Conservation (phyloP, 768 basidiomycete species). For the Rhodosporidiobolus odoratus region DNA sequence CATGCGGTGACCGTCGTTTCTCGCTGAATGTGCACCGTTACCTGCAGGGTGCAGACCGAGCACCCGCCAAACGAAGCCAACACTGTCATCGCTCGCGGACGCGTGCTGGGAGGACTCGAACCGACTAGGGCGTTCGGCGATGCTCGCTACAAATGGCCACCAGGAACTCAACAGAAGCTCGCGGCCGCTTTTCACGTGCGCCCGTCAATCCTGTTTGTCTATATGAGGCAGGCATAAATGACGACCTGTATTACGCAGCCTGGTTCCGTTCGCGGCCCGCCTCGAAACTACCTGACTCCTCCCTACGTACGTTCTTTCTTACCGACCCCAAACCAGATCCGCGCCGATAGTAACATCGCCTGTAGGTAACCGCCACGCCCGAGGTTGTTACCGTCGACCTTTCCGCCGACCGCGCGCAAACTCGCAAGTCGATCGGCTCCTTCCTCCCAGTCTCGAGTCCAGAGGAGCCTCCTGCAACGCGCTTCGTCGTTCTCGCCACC, state of each 20-base stretch:
- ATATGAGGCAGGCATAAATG: background rate
- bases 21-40: background rate
- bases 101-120: conserved; percentile 80
- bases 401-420: conserved; percentile 35
- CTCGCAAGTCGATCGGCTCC: conserved; percentile 36
- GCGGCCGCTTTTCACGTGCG: conserved; percentile 62
- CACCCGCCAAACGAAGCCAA: conserved; percentile 71
- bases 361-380: conserved; percentile 58
- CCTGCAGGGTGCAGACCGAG: conserved; percentile 66
- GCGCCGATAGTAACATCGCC: too few relatives aligned
- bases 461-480: conserved; percentile 47
- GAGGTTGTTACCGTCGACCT: conserved; percentile 63
- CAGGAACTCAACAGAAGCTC: conserved; percentile 66
- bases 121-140: conserved; percentile 72
- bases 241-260: background rate
- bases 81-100: conserved; percentile 69
- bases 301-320: conserved; percentile 62
- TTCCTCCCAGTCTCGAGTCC: conserved; percentile 33
- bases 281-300: conserved; percentile 68
- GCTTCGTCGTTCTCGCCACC: conserved; percentile 83
- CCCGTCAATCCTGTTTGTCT: background rate
- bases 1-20: background rate
- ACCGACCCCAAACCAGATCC: background rate
- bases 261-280: conserved; percentile 46
- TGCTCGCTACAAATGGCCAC: conserved; percentile 66